Conservation (phyloP, 179 eudicot species). For the Vitellaria paradoxa region DNA sequence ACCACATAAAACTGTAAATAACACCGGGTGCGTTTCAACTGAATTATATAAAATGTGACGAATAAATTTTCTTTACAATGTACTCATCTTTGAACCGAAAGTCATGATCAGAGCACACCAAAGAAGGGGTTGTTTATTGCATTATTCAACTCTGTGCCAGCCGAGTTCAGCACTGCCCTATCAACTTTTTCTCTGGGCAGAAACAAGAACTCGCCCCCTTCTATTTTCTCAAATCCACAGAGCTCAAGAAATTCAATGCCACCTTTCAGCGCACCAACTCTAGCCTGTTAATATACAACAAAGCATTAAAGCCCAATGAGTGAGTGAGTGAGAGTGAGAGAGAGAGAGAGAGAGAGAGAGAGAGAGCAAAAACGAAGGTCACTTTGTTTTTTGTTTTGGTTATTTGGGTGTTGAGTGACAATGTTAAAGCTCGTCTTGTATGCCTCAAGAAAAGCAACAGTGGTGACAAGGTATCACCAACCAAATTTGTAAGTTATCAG, state of each 20-base stretch:
- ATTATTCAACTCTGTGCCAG: constrained; percentile 83
- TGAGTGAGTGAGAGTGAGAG: no score
- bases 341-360: no score
- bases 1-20: background rate
- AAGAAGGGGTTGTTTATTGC: constrained; percentile 96
- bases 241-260: constrained; percentile 92
- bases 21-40: background rate
- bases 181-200: constrained; percentile 82
- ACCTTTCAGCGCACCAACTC: constrained; percentile 87
- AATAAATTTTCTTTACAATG: background rate
- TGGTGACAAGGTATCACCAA: background rate
- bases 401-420: no score
- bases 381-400: no score
- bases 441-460: background rate
- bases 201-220: constrained; percentile 85
- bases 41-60: background rate
- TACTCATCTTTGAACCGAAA: background rate
- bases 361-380: no score
- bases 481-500: background rate
- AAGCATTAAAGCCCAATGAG: background rate
- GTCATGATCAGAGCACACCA: constrained; percentile 62
- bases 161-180: constrained; percentile 62
- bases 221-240: constrained; percentile 86
- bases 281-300: constrained; percentile 45
- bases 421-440: background rate